Conservation (phyloP, 2,329 filamentous ascomycete genomes). For the Pseudogymnoascus destructans region DNA sequence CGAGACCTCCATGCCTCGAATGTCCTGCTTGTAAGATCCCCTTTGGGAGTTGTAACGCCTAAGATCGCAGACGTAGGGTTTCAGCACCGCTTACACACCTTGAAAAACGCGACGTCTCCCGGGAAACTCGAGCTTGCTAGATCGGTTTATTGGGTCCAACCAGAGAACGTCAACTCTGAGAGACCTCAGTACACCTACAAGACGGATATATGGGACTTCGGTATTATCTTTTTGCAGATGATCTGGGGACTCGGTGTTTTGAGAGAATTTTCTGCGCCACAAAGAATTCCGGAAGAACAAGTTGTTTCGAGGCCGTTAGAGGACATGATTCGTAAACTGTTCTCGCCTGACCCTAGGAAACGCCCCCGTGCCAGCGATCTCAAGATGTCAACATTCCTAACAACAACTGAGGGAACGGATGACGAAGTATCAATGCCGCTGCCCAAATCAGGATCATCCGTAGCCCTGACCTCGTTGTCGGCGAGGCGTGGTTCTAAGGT, state of each 20-base stretch:
- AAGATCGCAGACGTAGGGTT: conserved; percentile 66
- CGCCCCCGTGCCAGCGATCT: conserved; percentile 60
- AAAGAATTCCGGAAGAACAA: conserved; percentile 56
- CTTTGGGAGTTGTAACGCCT: conserved; percentile 54
- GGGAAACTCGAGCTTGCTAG: conserved; percentile 47
- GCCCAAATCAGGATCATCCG: conserved; percentile 44
- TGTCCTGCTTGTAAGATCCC: conserved; percentile 60
- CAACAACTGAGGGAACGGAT: not conserved
- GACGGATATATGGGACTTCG: conserved; percentile 91
- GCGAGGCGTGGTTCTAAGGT: conserved; percentile 4
- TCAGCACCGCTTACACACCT: conserved; percentile 51
- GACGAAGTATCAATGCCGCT: conserved; percentile 31
- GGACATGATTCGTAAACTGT: conserved; percentile 72
- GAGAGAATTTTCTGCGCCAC: conserved; percentile 67
- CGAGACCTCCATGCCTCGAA: conserved; percentile 71
- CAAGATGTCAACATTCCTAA: conserved; percentile 4
- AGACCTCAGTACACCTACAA: conserved; percentile 57
- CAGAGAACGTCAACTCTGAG: conserved; percentile 54
- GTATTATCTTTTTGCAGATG: conserved; percentile 87
- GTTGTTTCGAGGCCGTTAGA: conserved; percentile 61
- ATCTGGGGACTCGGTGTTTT: conserved; percentile 70
- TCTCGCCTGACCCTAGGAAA: conserved; percentile 73
- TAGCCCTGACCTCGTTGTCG: conserved; percentile 33
- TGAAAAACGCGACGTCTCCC: conserved; percentile 35
- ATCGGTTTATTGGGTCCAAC: conserved; percentile 68